Evolutionary conservation across 1,284 basidiomycete genomes (phyloP).

Genomic region (Cryptococcus sp.): DNA sequence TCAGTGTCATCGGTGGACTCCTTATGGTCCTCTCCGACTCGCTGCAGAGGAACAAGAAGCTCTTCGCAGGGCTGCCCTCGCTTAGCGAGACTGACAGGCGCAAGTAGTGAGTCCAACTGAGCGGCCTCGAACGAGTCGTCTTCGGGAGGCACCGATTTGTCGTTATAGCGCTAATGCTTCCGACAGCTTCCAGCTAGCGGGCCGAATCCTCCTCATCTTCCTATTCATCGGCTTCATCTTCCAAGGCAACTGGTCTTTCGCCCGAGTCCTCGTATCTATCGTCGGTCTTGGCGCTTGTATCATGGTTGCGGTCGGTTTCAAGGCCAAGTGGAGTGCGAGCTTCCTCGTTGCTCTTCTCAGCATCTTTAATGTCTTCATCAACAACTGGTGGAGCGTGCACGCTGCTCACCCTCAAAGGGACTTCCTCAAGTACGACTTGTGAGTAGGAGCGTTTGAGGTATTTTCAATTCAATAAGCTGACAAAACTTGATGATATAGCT

Average conservation of each 20-base stretch:
- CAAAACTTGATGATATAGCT: constrained; percentile 66
- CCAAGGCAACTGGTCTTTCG: constrained; percentile 86
- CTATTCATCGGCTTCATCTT: constrained; percentile 97
- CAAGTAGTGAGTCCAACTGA: constrained; percentile 78
- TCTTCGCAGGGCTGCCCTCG: constrained; percentile 88
- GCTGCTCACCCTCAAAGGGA: constrained; percentile 91
- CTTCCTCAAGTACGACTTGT: constrained; percentile 78
- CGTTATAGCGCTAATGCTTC: constrained; percentile 3
- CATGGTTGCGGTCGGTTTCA: constrained; percentile 99
- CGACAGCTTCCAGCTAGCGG: constrained; percentile 87
- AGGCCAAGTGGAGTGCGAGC: constrained; percentile 97
- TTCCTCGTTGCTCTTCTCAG: constrained; percentile 92
- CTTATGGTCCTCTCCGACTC: constrained; percentile 99
- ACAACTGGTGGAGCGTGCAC: constrained; percentile 99
- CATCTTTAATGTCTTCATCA: constrained; percentile 95
- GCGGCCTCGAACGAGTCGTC: constrained; percentile 1
- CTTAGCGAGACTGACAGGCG: constrained; percentile 93
- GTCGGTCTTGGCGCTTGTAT: constrained; percentile 86
- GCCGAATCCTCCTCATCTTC: constrained; percentile 96
- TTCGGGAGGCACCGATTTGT: background rate
- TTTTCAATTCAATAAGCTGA: constrained; percentile 37
- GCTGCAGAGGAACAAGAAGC: constrained; percentile 78
- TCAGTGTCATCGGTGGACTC: constrained; percentile 86
- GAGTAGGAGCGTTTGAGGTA: constrained; percentile 14
- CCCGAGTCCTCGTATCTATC: constrained; percentile 81